These are phyloP conservation scores for Fusarium nodosum DNA, from an alignment of 2,329 filamentous ascomycete species.

Conservation along the genomic window DNA sequence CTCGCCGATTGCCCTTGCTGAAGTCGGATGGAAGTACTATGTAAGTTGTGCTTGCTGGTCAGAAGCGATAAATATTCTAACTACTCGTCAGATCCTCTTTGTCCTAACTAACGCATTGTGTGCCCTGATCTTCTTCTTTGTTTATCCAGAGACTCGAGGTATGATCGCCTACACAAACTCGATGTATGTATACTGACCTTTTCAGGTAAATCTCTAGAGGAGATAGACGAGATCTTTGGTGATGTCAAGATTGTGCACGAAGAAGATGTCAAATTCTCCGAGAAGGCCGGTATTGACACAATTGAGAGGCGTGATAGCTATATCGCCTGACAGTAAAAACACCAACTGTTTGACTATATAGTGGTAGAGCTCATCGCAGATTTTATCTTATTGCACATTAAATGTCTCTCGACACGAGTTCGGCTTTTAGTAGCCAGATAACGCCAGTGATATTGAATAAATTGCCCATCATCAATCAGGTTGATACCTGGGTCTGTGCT, in stretches of 20 bases:
- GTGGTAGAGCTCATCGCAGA: no score
- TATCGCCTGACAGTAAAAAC: background rate
- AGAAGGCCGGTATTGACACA: conserved; percentile 32
- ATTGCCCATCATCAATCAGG: no score
- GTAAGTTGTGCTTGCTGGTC: conserved; percentile 31
- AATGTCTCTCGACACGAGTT: no score
- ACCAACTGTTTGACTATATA: no score
- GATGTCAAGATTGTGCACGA: conserved; percentile 52
- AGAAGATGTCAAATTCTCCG: conserved; percentile 42
- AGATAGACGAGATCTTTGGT: conserved; percentile 58
- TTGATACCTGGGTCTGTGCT: no score
- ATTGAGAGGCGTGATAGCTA: conserved; percentile 3
- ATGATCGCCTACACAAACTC: background rate
- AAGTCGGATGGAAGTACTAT: conserved; percentile 59
- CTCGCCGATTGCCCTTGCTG: conserved; percentile 56
- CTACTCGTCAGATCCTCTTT: conserved; percentile 53
- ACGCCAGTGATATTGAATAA: no score
- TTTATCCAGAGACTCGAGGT: conserved; percentile 58
- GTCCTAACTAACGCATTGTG: conserved; percentile 57
- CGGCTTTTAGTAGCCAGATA: no score
- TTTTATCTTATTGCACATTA: rapidly evolving
- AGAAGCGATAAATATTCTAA: rapidly evolving
- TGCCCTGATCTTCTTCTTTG: conserved; percentile 53
- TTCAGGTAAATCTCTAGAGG: conserved; percentile 57
- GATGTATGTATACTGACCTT: background rate